Evolutionary conservation across 2,329 filamentous ascomycete genomes (phyloP).

Genomic region (Incumbomyces delicatus): DNA sequence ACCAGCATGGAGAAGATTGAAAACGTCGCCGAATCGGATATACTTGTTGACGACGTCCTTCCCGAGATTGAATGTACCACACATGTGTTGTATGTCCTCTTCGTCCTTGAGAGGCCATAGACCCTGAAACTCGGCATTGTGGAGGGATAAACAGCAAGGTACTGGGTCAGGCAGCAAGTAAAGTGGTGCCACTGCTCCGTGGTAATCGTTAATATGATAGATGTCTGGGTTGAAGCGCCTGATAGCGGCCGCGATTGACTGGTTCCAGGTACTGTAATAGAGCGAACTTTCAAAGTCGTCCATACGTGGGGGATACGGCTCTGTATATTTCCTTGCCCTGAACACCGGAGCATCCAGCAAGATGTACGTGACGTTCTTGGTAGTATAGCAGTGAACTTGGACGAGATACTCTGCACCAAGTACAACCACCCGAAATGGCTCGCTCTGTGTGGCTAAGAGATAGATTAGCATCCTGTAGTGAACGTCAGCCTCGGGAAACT

Average conservation of each 20-base stretch:
- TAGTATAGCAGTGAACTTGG: slow-evolving; percentile 52
- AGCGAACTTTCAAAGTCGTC: slow-evolving; percentile 59
- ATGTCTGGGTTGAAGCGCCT: slow-evolving; percentile 53
- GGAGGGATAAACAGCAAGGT: slow-evolving; percentile 53
- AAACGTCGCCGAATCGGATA: slow-evolving; percentile 59
- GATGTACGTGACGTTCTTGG: slow-evolving; percentile 59
- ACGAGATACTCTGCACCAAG: slow-evolving; percentile 52
- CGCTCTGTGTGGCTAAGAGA: slow-evolving; percentile 41
- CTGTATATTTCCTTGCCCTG: slow-evolving; percentile 50
- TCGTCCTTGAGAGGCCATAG: slow-evolving; percentile 57
- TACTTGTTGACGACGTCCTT: slow-evolving; percentile 49
- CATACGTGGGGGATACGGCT: slow-evolving; percentile 61
- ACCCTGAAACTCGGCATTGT: slow-evolving; percentile 62
- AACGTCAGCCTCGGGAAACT: no score
- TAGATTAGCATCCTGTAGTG: no score
- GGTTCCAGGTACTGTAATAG: slow-evolving; percentile 62
- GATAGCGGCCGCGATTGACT: slow-evolving; percentile 56
- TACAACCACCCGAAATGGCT: slow-evolving; percentile 54
- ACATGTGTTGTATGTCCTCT: slow-evolving; percentile 53
- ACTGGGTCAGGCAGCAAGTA: slow-evolving; percentile 55
- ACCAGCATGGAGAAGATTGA: slow-evolving; percentile 59
- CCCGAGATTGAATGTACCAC: slow-evolving; percentile 53
- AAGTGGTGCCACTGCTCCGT: slow-evolving; percentile 53
- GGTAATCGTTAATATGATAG: slow-evolving; percentile 60
- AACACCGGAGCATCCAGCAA: slow-evolving; percentile 59